Conservation (phyloP, 345 rosid genomes). For the Tarenaya hassleriana region DNA sequence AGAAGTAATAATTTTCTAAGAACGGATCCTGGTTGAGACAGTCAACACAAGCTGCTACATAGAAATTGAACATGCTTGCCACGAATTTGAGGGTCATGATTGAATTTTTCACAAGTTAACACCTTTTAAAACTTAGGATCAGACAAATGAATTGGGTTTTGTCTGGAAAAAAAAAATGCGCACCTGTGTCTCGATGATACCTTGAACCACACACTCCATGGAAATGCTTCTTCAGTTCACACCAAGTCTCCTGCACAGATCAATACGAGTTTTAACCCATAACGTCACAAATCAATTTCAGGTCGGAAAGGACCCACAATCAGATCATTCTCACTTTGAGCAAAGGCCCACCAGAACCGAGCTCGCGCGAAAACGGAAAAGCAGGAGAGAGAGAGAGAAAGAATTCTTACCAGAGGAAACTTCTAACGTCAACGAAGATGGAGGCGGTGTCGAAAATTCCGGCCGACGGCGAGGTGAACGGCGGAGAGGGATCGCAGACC, state of each 20-base stretch:
- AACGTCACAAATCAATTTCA: not conserved
- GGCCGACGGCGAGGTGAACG: too few species aligned
- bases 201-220: conserved; percentile 78
- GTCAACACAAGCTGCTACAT: not conserved
- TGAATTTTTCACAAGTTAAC: not conserved
- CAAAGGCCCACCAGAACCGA: too few species aligned
- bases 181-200: conserved; percentile 72
- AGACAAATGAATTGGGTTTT: not conserved
- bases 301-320: not conserved
- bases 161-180: not conserved
- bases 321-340: not conserved
- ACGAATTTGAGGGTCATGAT: not conserved
- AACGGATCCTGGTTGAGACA: not conserved
- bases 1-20: too few species aligned
- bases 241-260: conserved; percentile 13
- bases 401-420: too few species aligned
- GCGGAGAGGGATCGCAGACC: too few species aligned
- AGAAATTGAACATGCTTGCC: too few species aligned
- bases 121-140: not conserved
- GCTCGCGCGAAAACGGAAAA: too few species aligned
- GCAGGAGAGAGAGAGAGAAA: too few species aligned
- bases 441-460: too few species aligned
- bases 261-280: conserved; percentile 1
- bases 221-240: conserved; percentile 11
- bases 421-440: too few species aligned